Evolutionary conservation across 108 stramenopile species (phyloP), one percentile per base, ranked within the genome.

Genomic region (Nitzschia inconspicua): DNA sequence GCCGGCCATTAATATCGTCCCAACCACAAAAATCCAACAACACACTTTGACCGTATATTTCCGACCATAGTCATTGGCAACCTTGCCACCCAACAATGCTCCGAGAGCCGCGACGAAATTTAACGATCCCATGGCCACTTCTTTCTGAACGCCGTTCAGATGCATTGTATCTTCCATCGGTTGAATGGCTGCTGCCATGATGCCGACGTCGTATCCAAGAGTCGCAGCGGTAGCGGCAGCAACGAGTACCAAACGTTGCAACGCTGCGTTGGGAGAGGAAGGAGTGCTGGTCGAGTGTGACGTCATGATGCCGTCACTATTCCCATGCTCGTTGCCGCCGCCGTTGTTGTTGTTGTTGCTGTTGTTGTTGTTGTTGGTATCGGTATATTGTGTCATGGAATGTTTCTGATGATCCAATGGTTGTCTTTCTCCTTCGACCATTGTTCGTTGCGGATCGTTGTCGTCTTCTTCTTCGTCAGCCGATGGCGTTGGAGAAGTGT

Each of bases 161-260:
- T 55, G 2, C n/a, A 70, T 20, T 35, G 34, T 14, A 3, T 18
- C 47, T 47, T 70, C 53, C 52, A 70, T 32, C 1, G 62, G 62
- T 47, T 60, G 61, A 35, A 63, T 63, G 23, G 69, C 69, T 19
- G 44, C 69, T 6, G 69, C 69, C 69, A 70, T 70, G 47, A 57
- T 70, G 11, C 69, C 69, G 11, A 70, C 69, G 27, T 70, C 69
- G 31, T 70, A 70, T 7, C 69, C 69, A 52, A 70, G 39, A 30
- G 69, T 70, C 42, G 69, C 62, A 3, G 69, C 69, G 8, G 69
- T 70, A 3, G 66, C 59, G 10, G 58, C 66, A 3, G 58, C 59
- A 8, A 68, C 47, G 22, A 50, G 19, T 3, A 68, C 66, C 31
- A 68, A 51, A 26, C 23, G 23, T 14, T 28, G 50, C 50, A 51